Percentiles rank a stretch among this genome's conserved stretches.
These are phyloP conservation scores for Apiospora phragmitis DNA, from an alignment of 2,329 filamentous ascomycete species.

Conservation along the genomic window DNA sequence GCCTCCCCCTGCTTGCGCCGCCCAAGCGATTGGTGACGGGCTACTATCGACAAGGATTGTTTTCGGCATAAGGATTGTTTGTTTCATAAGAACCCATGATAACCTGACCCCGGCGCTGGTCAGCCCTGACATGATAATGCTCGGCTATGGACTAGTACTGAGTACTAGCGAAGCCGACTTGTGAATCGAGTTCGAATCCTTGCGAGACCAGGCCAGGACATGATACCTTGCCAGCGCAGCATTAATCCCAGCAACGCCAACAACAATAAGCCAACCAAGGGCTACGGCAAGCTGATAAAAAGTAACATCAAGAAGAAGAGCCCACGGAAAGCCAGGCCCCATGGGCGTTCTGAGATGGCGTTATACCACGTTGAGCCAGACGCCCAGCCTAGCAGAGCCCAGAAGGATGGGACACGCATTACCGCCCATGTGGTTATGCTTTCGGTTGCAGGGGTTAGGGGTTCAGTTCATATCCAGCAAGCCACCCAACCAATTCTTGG, in stretches of 20 bases:
- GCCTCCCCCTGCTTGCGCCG: neutral
- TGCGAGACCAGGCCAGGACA: neutral
- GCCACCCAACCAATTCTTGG: neutral
- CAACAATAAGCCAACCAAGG: neutral
- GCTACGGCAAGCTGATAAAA: neutral
- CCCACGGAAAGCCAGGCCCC: neutral
- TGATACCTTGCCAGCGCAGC: neutral
- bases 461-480: neutral
- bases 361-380: neutral
- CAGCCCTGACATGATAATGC: neutral
- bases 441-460: neutral
- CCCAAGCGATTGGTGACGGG: neutral
- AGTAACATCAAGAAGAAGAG: neutral
- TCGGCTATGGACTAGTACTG: neutral
- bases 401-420: neutral
- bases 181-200: neutral
- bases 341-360: neutral
- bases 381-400: neutral
- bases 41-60: neutral
- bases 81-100: constrained; percentile 5
- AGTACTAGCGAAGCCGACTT: neutral
- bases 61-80: neutral
- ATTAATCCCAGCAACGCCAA: neutral
- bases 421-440: neutral
- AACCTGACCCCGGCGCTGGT: neutral